Evolutionary conservation across 768 basidiomycete species (phyloP), one percentile per base, ranked within the genome.

Genomic region (Mycena belliarum): DNA sequence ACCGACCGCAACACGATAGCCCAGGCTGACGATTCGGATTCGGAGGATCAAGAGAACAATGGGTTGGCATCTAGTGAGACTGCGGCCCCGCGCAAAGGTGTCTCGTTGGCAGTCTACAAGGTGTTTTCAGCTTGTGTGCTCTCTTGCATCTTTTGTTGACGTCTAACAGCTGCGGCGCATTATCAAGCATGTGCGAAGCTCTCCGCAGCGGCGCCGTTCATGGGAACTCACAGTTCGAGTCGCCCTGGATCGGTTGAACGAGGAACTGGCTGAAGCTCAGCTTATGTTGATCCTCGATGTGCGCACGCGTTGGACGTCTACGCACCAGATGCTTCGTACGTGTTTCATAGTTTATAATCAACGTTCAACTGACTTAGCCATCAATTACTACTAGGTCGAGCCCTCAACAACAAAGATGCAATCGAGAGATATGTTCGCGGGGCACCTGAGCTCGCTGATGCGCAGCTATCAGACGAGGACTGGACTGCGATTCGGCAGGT

Each of bases 401-500:
- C 72, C 10, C 23, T 72, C 16, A 52, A 63, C 4, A 70, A 71
- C 16, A 41, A 42, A 21, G 24, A 33, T 8, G 15, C 42, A 8
- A 52, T 52, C 20, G 42, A 68, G 42, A 35, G 29, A n/a, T 71
- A 60, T 44, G 52, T 64, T 20, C 47, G 18, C 7, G 51, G 63
- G 18, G 24, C 65, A 20, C 15, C 47, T 6, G 67, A 71, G 4
- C 63, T 73, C 4, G 48, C 56, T 6, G 28, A 37, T 4, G 60
- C 48, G 38, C 49, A 55, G 12, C 66, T 73, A 5, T 26, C 50
- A 0, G 23, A 45, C 8, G 33, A 61, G 3, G 73, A 76, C n/a
- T 76, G 73, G 75, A 38, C 32, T 3, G 49, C 65, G 6, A 62
- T 74, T 18, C 23, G 55, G 6, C 38, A n/a, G 61, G 18, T 64